Percentiles rank a stretch among this genome's conserved stretches.
phyloP scores from a whole-genome alignment of 2,329 filamentous ascomycete species.

The Teratosphaeria pseudoeucalypti region DNA sequence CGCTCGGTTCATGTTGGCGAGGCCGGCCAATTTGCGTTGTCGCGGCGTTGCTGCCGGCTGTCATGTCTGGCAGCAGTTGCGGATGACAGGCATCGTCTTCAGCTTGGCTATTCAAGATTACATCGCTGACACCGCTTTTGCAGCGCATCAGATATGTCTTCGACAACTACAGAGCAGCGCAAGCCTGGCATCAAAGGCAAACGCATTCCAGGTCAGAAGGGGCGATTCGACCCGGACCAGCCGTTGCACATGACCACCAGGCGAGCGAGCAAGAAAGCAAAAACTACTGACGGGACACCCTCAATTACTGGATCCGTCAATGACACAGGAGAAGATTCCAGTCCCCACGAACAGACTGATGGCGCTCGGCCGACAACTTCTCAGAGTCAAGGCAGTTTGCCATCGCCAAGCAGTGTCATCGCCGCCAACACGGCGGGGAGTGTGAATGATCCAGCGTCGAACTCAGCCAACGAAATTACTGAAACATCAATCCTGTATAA shows the following conservation, averaged over 20 bases:
- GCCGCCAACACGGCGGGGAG: background rate
- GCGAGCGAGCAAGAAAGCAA: constrained; percentile 13
- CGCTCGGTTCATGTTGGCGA: background rate
- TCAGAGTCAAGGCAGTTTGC: constrained; percentile 15
- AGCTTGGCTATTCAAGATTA: background rate
- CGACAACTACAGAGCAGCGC: background rate
- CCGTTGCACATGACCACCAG: constrained; percentile 42
- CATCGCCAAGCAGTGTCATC: constrained; percentile 3
- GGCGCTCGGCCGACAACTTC: constrained; percentile 14
- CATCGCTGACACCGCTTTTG: background rate
- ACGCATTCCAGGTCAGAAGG: constrained; percentile 12
- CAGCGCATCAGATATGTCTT: constrained; percentile 4
- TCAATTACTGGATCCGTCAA: constrained; percentile 19
- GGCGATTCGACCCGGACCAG: constrained; percentile 35
- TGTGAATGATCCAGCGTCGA: background rate
- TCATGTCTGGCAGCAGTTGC: background rate
- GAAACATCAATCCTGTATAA: background rate
- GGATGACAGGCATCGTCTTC: background rate
- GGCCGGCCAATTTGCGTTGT: background rate
- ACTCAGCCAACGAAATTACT: background rate
- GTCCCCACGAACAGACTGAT: constrained; percentile 11
- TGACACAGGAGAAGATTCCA: constrained; percentile 12
- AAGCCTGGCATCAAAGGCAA: constrained; percentile 11
- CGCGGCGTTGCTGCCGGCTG: background rate
- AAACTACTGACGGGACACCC: constrained; percentile 8